Evolutionary conservation across 2,329 filamentous ascomycete species (phyloP), one percentile per base, ranked within the genome.

Genomic region (Westerdykella ornata): DNA sequence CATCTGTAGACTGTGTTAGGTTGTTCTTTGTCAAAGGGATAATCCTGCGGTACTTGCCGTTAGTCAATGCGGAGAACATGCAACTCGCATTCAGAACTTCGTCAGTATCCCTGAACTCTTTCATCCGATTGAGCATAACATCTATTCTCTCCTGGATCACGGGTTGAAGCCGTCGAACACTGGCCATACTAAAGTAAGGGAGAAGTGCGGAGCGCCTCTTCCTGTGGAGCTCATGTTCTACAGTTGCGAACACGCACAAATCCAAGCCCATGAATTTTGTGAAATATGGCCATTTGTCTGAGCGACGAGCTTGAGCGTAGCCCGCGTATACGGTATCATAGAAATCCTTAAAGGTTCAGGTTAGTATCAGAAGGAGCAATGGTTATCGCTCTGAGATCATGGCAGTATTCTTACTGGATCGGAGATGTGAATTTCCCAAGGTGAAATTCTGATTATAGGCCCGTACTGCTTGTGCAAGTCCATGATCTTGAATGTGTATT

Each of bases 401-500:
- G n/a, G n/a, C n/a, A n/a, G n/a, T n/a, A n/a, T n/a, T n/a, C n/a
- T n/a, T n/a, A n/a, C 43, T 11, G 57, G 48, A 40, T 64, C 60
- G 18, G 55, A 47, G 11, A 65, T 45, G 11, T 48, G 53, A 6
- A 64, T 57, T 43, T 64, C 59, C 9, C 47, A 49, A 1, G 60
- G 62, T 0, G 59, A 54, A 8, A 63, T 42, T 20, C 62, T 54
- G 6, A 65, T 57, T 31, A 63, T 49, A 11, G 59, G 57, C 0
- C 59, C 59, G 48, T 63, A 59, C 37, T 51, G 34, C 26, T 57
- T 40, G 45, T 70, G 67, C 1, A 70, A 53, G 4, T 47, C 41
- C 42, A 70, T 57, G 28, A 70, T 64, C 47, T 67, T 66, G 41
- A 66, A 62, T 37, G 66, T 62, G 2, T 67, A 59, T 9, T 63